Evolutionary conservation across 108 stramenopile genomes (phyloP), one percentile per base, ranked within the genome.

Genomic region (Nitzschia sp.): DNA sequence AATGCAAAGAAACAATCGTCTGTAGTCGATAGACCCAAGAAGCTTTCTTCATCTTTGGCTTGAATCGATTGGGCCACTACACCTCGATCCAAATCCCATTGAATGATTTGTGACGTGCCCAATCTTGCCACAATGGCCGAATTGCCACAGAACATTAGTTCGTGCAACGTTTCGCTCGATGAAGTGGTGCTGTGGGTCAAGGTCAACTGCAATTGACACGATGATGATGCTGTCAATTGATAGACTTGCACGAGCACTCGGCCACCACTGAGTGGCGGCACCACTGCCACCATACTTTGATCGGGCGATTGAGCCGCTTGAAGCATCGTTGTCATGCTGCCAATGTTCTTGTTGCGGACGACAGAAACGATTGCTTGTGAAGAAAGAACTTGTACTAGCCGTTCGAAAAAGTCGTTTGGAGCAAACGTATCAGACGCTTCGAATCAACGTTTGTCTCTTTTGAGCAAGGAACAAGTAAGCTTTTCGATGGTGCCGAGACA

Each of bases 81-180:
- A 54, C 85, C 81, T 25, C 85, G 74, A 29, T 72, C 54, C 33
- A 82, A 53, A 68, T 82, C 82, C 82, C 82, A 82, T 47, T 71
- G 69, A 31, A 77, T 59, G 9, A 71, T 48, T 53, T 71, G 31
- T 2, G 69, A 15, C 1, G 30, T 46, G 34, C 75, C 68, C n/a
- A 76, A 35, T 27, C 56, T 51, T 30, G 69, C 75, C 36, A 76
- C 29, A 0, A 76, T 31, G 4, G 47, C 42, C 9, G 75, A 53
- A 24, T 54, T 70, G 15, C 75, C 75, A 30, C 57, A 57, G 64
- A 76, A 76, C 24, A 64, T 45, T 45, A 76, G 58, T 21, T 69
- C 35, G 26, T 68, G 23, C 17, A 76, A 35, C 1, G 71, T 27
- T 13, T 30, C 28, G 6, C 21, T 17, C 0, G 71, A 36, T 25